Evolutionary conservation across 1,284 basidiomycete genomes (phyloP).

Genomic region (Veloboletus limbatus): DNA sequence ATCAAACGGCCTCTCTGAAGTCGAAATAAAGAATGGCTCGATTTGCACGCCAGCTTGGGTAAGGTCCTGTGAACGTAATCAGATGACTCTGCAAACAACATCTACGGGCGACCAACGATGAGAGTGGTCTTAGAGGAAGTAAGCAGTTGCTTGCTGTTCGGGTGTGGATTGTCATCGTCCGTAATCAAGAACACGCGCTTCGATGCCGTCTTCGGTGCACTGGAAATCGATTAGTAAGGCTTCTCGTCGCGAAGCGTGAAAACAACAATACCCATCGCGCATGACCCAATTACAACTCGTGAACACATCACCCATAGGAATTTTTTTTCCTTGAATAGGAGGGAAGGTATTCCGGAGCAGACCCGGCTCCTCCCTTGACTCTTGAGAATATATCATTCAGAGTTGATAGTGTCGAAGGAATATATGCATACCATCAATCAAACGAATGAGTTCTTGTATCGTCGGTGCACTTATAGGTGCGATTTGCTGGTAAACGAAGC

Average conservation of each 20-base stretch:
- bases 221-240: constrained; percentile 30
- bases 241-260: not conserved
- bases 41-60: constrained; percentile 77
- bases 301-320: constrained; percentile 81
- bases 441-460: constrained; percentile 69
- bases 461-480: constrained; percentile 76
- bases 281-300: constrained; percentile 85
- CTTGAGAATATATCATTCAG: constrained; percentile 35
- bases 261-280: constrained; percentile 68
- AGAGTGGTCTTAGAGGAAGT: constrained; percentile 70
- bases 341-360: constrained; percentile 60
- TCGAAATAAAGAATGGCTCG: constrained; percentile 91
- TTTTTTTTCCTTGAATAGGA: constrained; percentile 50
- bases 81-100: constrained; percentile 2
- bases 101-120: constrained; percentile 43
- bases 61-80: constrained; percentile 60
- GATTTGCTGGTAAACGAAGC: constrained; percentile 75
- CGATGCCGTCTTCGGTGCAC: constrained; percentile 80
- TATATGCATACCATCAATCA: constrained; percentile 62
- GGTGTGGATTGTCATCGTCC: constrained; percentile 74
- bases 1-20: constrained; percentile 68
- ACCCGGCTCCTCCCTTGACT: constrained; percentile 54
- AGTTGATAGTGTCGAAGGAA: not conserved
- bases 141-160: constrained; percentile 51
- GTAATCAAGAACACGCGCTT: constrained; percentile 94